Percentiles rank a stretch among this genome's conserved stretches.
Conservation (phyloP, 495 filamentous ascomycete species). For the Podospora pseudocomata region DNA sequence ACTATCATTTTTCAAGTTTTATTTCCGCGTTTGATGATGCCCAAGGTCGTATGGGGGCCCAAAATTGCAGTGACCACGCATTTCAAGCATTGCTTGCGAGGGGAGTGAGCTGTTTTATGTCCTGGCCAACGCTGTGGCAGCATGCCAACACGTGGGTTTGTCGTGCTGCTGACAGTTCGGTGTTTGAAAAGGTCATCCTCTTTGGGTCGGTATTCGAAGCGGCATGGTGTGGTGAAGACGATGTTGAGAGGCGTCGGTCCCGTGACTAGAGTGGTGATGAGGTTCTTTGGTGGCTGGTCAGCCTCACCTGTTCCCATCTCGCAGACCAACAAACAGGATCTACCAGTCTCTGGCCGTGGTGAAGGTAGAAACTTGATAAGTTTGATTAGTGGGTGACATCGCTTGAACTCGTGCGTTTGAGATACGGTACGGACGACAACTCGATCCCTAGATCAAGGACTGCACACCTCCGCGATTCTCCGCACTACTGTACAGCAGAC, state of each 20-base stretch:
- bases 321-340: background rate
- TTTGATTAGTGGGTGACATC: background rate
- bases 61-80: conserved; percentile 3
- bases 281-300: background rate
- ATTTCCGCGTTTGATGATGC: background rate
- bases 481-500: background rate
- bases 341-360: background rate
- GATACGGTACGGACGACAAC: background rate
- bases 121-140: background rate
- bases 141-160: background rate
- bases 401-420: background rate
- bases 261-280: background rate
- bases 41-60: background rate
- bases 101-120: background rate
- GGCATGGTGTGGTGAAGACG: background rate
- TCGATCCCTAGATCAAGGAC: background rate
- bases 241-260: background rate
- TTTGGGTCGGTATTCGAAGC: background rate
- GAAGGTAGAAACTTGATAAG: background rate
- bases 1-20: conserved; percentile 1
- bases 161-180: background rate
- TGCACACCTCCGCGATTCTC: background rate
- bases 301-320: background rate
- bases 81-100: background rate
- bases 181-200: background rate